These are phyloP conservation scores for Boeremia lycopersici DNA, from an alignment of 2,329 filamentous ascomycete species.

Conservation along the genomic window DNA sequence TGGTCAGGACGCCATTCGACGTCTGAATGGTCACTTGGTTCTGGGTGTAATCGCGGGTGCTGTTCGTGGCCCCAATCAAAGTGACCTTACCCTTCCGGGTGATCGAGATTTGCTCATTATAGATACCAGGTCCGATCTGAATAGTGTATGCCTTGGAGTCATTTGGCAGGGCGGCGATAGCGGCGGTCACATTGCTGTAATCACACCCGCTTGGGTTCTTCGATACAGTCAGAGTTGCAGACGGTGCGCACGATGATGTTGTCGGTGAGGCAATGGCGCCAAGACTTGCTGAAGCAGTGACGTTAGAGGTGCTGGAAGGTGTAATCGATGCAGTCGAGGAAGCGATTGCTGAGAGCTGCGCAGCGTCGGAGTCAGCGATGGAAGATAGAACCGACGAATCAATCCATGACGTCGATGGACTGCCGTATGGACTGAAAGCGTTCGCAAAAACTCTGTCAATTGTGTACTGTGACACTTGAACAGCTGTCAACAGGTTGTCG, in stretches of 20 bases:
- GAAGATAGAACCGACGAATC: slow-evolving; percentile 43
- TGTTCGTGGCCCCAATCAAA: slow-evolving; percentile 44
- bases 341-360: slow-evolving; percentile 22
- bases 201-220: slow-evolving; percentile 40
- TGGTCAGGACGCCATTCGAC: slow-evolving; percentile 49
- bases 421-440: slow-evolving; percentile 43
- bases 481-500: slow-evolving; percentile 41
- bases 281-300: slow-evolving; percentile 15
- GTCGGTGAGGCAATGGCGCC: slow-evolving; percentile 11
- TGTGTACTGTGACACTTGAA: slow-evolving; percentile 45
- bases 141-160: slow-evolving; percentile 51
- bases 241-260: slow-evolving; percentile 28
- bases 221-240: slow-evolving; percentile 45
- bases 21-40: slow-evolving; percentile 50
- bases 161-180: slow-evolving; percentile 52
- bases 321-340: slow-evolving; percentile 7
- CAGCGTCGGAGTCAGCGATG: slow-evolving; percentile 41
- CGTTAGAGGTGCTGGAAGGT: slow-evolving; percentile 17
- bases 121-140: slow-evolving; percentile 50
- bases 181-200: slow-evolving; percentile 52
- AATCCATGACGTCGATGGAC: slow-evolving; percentile 47
- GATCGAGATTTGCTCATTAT: slow-evolving; percentile 51
- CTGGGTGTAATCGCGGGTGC: slow-evolving; percentile 42
- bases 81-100: slow-evolving; percentile 52
- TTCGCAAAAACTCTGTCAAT: slow-evolving; percentile 44